Base-by-base conservation (phyloP, 1,284 basidiomycete genomes). In the Polyporus tsugae region DNA sequence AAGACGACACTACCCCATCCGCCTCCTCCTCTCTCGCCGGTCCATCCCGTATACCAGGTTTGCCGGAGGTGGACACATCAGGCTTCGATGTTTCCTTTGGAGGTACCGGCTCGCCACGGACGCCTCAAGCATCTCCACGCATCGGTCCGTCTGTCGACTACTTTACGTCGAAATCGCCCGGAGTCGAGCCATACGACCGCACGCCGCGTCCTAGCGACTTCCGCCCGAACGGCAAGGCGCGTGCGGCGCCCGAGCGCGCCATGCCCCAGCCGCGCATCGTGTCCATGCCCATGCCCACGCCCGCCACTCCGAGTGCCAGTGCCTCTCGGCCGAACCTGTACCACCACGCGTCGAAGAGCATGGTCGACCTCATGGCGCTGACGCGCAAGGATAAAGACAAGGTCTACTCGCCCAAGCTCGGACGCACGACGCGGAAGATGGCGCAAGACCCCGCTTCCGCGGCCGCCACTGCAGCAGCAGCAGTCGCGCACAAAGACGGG, bases 261-360 rank as follows among this genome's bases (percentile, higher is more conserved):
- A 49, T 63, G 53, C 69, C 69, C 36, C 71, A 70, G 57, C 71
- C 69, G 15, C 63, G 66, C 38, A 63, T 68, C 15, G 65, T 70
- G 42, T 65, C 70, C 22, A 63, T 71, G 65, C 9, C 49, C 22
- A 13, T 52, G 49, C 49, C 22, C 2, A 22, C 38, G 38, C 69
- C 68, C 25, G 62, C 62, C 55, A 68, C 70, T n/a, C 70, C 74
- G 62, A 73, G 74, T 5, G 70, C 74, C 6, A 29, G 29, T 29
- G 73, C 74, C 6, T 74, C 76, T 25, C 83, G 86, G 15, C 87
- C 89, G 0, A 81, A 81, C 22, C 78, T 92, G 70, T 90, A 90
- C 75, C 84, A 86, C 62, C 90, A 88, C 38, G 84, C 85, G 0
- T 94, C 93, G 38, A 85, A 80, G 61, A 87, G 85, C 61, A 86